Evolutionary conservation across 345 rosid species (phyloP), one percentile per base, ranked within the genome.

Genomic region (Noccaea caerulescens): DNA sequence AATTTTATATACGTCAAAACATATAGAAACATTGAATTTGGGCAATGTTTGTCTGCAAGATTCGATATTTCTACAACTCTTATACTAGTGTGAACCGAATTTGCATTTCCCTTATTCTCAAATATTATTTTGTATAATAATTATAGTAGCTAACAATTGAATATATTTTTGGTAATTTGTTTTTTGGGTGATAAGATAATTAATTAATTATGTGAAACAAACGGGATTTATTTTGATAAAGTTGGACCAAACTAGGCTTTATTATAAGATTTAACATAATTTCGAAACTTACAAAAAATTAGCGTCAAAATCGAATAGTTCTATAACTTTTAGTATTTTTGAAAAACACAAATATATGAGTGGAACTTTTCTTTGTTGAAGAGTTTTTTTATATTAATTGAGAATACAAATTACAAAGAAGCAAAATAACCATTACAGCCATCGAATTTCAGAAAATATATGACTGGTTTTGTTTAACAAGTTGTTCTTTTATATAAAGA

Each of bases 1-100:
- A 58, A 5, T 69, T 36, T 69, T 41, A 41, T 55, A 30, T 60
- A 51, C 62, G 55, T 33, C 45, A 10, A 60, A 74, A 13, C 12
- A 75, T 14, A 59, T 36, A 61, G 64, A 68, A 75, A 75, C 64
- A 75, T 38, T 75, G 52, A 61, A 52, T 54, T 37, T 64, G 7
- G 56, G 45, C 51, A 61, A 43, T 44, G 43, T 74, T 58, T 66
- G 41, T 43, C 13, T 20, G 49, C 68, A 37, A 41, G 25, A 74
- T 74, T 74, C 66, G 59, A 16, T 50, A 41, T 46, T 64, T 63
- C 23, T 25, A 39, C 34, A 30, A 46, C 42, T 72, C 64, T 55
- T 45, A 14, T 45, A 27, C 14, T 20, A 58, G 16, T 39, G 53
- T 41, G 68, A 58, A 50, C 33, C 62, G 47, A 51, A 66, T 66